Evolutionary conservation across 2,329 filamentous ascomycete genomes (phyloP).

Genomic region (Hymenoscyphus salicellus): DNA sequence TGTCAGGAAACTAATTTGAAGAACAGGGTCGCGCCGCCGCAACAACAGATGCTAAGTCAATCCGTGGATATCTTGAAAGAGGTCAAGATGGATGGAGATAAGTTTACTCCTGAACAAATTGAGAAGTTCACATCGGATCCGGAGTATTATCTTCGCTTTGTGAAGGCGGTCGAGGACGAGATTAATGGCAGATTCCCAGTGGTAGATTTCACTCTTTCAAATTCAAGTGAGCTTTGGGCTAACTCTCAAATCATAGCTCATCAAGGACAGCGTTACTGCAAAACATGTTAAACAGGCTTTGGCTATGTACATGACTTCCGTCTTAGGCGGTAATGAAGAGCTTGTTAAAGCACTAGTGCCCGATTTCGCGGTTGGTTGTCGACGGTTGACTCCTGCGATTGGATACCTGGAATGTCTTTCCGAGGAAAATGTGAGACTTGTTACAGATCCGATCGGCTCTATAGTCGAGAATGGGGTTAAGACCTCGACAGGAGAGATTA

Average conservation of each 20-base stretch:
- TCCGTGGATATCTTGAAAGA: slow-evolving; percentile 39
- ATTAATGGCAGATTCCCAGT: slow-evolving; percentile 11
- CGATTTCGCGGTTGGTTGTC: slow-evolving; percentile 42
- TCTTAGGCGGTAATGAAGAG: slow-evolving; percentile 47
- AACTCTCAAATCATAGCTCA: slow-evolving; percentile 39
- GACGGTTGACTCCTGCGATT: slow-evolving; percentile 41
- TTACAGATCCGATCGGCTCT: slow-evolving; percentile 46
- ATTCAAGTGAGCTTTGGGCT: slow-evolving; percentile 38
- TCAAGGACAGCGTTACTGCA: slow-evolving; percentile 15
- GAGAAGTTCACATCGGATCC: slow-evolving; percentile 47
- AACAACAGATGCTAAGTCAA: slow-evolving; percentile 39
- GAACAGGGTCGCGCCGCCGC: slow-evolving; percentile 37
- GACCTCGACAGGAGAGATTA: slow-evolving; percentile 28
- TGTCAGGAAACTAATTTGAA: background rate
- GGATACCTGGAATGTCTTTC: slow-evolving; percentile 39
- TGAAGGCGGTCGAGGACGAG: slow-evolving; percentile 46
- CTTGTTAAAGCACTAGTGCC: slow-evolving; percentile 48
- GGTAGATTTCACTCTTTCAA: slow-evolving; percentile 30
- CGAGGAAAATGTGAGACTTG: slow-evolving; percentile 36
- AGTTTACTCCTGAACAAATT: slow-evolving; percentile 49
- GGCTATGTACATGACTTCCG: slow-evolving; percentile 46
- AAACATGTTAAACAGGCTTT: slow-evolving; percentile 9
- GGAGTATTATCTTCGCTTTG: slow-evolving; percentile 46
- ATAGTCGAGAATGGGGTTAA: slow-evolving; percentile 37
- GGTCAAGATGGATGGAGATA: slow-evolving; percentile 39